A percentile compares a stretch with the other conserved stretches of the same genome.
These are phyloP conservation scores for Globisporangium canariense DNA, from an alignment of 352 stramenopile genomes.

Conservation along the genomic window DNA sequence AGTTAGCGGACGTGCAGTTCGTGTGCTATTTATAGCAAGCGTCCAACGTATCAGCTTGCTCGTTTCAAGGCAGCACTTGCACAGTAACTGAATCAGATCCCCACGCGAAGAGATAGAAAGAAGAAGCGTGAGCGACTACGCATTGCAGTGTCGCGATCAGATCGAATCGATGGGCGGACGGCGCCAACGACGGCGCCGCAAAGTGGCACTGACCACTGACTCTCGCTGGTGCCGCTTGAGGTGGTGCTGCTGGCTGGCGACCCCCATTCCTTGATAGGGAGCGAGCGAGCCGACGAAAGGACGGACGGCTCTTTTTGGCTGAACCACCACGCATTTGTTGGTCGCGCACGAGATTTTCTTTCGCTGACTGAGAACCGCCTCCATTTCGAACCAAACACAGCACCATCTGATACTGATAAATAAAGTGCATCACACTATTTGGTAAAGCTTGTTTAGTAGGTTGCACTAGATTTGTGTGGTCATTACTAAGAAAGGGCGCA, in stretches of 20 bases:
- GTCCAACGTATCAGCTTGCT: neutral
- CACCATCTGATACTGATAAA: neutral
- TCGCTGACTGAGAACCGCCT: slow-evolving; percentile 10
- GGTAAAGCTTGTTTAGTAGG: neutral
- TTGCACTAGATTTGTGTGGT: neutral
- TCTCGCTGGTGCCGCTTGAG: neutral
- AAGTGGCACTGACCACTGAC: slow-evolving; percentile 3
- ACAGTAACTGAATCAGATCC: neutral
- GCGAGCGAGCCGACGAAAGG: neutral
- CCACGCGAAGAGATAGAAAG: neutral
- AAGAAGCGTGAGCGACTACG: neutral
- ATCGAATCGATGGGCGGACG: neutral
- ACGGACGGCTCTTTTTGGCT: neutral
- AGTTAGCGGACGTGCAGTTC: neutral
- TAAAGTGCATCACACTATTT: neutral
- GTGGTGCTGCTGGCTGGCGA: neutral
- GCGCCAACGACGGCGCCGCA: neutral
- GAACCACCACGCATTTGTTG: neutral
- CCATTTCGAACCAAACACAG: neutral
- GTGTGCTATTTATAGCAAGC: neutral
- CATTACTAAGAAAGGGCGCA: too few species aligned
- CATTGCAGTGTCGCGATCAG: neutral
- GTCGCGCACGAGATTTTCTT: slow-evolving; percentile 12
- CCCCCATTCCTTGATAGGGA: neutral
- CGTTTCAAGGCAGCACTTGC: neutral